Percentiles rank a stretch among this genome's conserved stretches.
Conservation (phyloP, 805 yeast species). For the Kuraishia cidri region DNA sequence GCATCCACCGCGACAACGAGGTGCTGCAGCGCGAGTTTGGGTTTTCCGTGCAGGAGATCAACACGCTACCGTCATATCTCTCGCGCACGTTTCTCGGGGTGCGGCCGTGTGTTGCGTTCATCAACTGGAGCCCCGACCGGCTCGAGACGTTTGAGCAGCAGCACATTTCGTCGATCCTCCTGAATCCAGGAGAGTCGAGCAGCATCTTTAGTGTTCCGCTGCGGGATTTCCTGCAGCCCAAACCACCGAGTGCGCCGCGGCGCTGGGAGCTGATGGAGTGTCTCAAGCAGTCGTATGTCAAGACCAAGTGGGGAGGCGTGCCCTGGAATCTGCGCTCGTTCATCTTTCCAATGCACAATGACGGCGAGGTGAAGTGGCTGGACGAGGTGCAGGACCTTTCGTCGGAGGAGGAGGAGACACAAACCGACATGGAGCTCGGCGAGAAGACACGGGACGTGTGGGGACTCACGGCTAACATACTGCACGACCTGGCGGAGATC, state of each 20-base stretch:
- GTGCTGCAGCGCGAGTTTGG: conserved; percentile 35
- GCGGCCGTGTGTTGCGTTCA: conserved; percentile 66
- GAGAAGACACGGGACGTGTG: conserved; percentile 58
- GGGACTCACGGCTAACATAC: conserved; percentile 76
- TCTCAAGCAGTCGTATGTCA: conserved; percentile 20
- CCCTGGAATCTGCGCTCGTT: conserved; percentile 59
- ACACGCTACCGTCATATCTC: conserved; percentile 67
- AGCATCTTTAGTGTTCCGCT: conserved; percentile 65
- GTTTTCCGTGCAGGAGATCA: conserved; percentile 49
- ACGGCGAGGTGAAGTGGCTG: conserved; percentile 55
- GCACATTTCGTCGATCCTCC: conserved; percentile 23
- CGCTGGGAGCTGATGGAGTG: conserved; percentile 20
- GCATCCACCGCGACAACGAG: conserved; percentile 44
- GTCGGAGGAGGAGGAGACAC: conserved; percentile 39
- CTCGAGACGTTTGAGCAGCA: conserved; percentile 16
- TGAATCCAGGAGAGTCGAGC: conserved; percentile 75
- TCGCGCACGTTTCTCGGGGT: conserved; percentile 81
- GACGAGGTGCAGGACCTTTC: conserved; percentile 51
- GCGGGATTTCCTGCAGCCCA: conserved; percentile 40
- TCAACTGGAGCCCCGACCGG: conserved; percentile 29
- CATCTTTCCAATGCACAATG: conserved; percentile 46
- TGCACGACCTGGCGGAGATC: conserved; percentile 61
- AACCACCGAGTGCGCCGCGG: conserved; percentile 12
- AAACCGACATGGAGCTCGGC: conserved; percentile 26
- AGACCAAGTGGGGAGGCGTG: conserved; percentile 62